A percentile compares a stretch with the other conserved stretches of the same genome.
These are phyloP conservation scores for Fusarium nisikadoi DNA, from an alignment of 2,329 filamentous ascomycete species.

Conservation along the genomic window DNA sequence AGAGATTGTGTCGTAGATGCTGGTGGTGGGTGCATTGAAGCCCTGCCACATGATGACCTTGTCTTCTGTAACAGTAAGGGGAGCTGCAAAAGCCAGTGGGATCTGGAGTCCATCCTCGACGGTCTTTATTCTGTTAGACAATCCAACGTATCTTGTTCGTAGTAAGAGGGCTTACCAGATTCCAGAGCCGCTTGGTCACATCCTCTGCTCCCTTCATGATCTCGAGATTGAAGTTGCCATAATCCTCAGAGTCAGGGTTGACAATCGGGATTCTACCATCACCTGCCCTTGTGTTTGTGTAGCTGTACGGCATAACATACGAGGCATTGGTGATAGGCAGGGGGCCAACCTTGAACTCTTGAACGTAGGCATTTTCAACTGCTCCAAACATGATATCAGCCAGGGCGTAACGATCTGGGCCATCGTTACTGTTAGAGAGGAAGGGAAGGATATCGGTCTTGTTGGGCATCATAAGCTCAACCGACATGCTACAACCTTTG, in stretches of 20 bases:
- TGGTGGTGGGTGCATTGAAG: neutral
- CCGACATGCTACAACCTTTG: accelerated
- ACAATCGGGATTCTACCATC: neutral
- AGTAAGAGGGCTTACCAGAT: neutral
- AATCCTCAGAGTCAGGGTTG: neutral
- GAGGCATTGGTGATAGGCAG: neutral
- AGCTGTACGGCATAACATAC: neutral
- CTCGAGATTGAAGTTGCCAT: neutral
- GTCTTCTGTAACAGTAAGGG: neutral
- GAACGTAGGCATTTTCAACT: neutral
- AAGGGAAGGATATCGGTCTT: neutral
- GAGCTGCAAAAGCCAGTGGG: neutral
- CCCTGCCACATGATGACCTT: slow-evolving; percentile 10
- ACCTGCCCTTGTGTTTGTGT: neutral
- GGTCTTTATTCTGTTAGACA: neutral
- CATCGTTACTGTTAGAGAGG: neutral
- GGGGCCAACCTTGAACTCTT: neutral
- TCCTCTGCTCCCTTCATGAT: slow-evolving; percentile 4
- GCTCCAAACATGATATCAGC: neutral
- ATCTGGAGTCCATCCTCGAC: slow-evolving; percentile 3
- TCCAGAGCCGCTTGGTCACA: neutral
- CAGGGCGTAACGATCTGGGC: neutral
- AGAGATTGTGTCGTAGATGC: slow-evolving; percentile 5
- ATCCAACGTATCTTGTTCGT: accelerated
- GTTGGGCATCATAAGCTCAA: slow-evolving; percentile 10